phyloP scores from a whole-genome alignment of 192 early-diverging fungal genomes.

The Entomortierella chlamydospora region DNA sequence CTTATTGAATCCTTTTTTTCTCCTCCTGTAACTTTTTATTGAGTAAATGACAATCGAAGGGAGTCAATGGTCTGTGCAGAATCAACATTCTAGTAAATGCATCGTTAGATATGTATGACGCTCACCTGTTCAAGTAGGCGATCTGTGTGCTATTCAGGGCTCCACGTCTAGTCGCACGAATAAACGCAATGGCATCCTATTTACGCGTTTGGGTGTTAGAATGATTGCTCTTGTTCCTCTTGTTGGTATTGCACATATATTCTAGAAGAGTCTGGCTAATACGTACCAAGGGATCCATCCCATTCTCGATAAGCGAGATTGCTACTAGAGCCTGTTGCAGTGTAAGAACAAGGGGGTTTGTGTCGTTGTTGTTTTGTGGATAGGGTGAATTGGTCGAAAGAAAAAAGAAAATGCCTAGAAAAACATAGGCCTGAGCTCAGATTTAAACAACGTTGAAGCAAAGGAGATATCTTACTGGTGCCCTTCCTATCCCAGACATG shows the following conservation, averaged over 20 bases:
- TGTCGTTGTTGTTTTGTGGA: no score
- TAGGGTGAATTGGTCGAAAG: no score
- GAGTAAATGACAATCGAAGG: no score
- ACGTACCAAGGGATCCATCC: slow-evolving; percentile 74
- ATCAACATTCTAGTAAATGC: no score
- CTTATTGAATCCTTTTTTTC: slow-evolving; percentile 28
- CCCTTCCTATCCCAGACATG: slow-evolving; percentile 80
- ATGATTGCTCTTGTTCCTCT: no score
- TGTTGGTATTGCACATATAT: no score
- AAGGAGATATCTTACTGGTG: slow-evolving; percentile 61
- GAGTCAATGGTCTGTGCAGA: no score
- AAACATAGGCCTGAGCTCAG: no score
- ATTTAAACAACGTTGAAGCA: no score
- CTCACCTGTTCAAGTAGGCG: slow-evolving; percentile 56
- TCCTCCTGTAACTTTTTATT: slow-evolving; percentile 46
- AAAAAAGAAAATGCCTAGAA: no score
- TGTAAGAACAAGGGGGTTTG: no score
- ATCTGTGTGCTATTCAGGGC: slow-evolving; percentile 58
- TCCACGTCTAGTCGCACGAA: slow-evolving; percentile 53
- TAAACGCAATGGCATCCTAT: slow-evolving; percentile 58
- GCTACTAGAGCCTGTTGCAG: slow-evolving; percentile 74
- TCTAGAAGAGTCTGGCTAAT: background rate
- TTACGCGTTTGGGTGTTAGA: no score
- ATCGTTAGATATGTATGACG: background rate
- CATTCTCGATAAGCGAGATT: slow-evolving; percentile 77